Base-by-base conservation (phyloP, 192 early-diverging fungal genomes). In the Entophlyctis luteolus region DNA sequence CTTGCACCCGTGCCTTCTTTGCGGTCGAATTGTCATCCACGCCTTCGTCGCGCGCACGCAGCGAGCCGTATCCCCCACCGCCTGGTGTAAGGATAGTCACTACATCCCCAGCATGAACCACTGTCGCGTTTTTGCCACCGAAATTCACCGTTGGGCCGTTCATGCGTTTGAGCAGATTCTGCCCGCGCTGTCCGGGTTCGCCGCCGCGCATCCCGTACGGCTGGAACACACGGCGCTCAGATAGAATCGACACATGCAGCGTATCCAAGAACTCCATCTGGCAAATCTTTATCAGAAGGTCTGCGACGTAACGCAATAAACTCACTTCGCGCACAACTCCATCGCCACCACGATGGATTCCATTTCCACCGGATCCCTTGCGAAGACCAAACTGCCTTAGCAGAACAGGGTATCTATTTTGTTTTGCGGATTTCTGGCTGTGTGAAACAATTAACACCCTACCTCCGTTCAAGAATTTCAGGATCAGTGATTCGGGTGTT, bases 401-500 rank as follows among this genome's bases (percentile, higher is more conserved):
- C 16, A 96, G 71, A 31, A 98, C 93, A 0, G 96, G 93, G 59
- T 95, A 95, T 35, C 54, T n/a, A n/a, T n/a, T n/a, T n/a, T n/a
- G n/a, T n/a, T n/a, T n/a, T n/a, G n/a, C n/a, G n/a, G n/a, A n/a
- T n/a, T n/a, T n/a, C n/a, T n/a, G n/a, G n/a, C n/a, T n/a, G n/a
- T n/a, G n/a, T n/a, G n/a, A n/a, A n/a, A n/a, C n/a, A n/a, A n/a
- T n/a, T n/a, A n/a, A n/a, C n/a, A n/a, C n/a, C n/a, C n/a, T n/a
- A n/a, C n/a, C 92, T 80, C 37, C 91, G 82, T 73, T 96, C 94
- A 25, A 98, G 70, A 50, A 96, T 94, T 76, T 96, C 96, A 0
- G 94, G 93, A 75, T 98, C 96, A 1, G 96, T 98, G 67, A 96
- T 97, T 22, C 94, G 83, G 0, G 96, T 98, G 70, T 98, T 98